A percentile compares a stretch with the other conserved stretches of the same genome.
These are phyloP conservation scores for Kalaharituber pfeilii DNA, from an alignment of 2,329 filamentous ascomycete genomes.

Conservation along the genomic window DNA sequence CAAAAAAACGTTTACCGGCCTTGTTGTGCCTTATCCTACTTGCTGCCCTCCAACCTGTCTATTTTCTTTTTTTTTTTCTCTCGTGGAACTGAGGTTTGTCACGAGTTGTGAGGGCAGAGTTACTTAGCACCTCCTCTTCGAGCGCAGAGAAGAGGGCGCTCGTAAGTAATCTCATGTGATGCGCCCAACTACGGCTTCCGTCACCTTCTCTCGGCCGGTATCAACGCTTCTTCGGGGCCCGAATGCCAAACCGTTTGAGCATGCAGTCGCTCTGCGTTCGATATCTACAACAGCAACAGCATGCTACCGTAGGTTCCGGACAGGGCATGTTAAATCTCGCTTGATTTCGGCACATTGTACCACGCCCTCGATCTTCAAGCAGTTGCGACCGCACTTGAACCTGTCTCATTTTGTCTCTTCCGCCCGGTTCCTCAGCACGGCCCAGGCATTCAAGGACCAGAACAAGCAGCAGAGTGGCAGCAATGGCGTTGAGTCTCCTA, in stretches of 20 bases:
- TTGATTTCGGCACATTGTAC: no score
- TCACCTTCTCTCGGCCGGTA: not conserved
- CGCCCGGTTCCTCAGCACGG: not conserved
- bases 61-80: no score
- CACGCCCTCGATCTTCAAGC: no score
- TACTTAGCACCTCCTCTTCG: not conserved
- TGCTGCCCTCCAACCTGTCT: no score
- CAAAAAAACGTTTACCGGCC: no score
- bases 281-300: not conserved
- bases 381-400: no score
- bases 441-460: constrained; percentile 18
- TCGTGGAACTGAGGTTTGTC: no score
- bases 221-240: not conserved
- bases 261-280: not conserved
- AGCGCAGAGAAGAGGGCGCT: not conserved
- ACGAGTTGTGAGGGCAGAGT: not conserved
- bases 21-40: no score
- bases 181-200: not conserved
- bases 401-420: not conserved
- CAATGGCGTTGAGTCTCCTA: constrained; percentile 29
- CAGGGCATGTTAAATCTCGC: not conserved
- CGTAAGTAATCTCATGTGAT: not conserved
- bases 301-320: no score
- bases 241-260: not conserved
- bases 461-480: constrained; percentile 26